Base-by-base conservation (phyloP, 148 eudicot species). In the Heliosperma pusillum region DNA sequence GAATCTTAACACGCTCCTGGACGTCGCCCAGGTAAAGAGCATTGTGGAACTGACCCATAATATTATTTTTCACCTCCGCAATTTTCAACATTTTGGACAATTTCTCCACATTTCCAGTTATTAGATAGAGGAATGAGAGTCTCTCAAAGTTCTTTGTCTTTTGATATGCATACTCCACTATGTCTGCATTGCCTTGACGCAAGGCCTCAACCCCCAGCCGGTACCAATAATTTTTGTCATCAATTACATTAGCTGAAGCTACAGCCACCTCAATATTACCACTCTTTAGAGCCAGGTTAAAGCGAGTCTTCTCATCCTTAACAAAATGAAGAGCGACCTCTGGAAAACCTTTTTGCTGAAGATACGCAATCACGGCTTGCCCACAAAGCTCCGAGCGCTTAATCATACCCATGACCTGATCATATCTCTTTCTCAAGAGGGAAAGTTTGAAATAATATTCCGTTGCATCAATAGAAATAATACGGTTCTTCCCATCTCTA, bases 241-340 rank as follows among this genome's bases (percentile, higher is more conserved):
- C 90, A 52, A 90, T 83, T 68, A 82, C 90, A 78, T 90, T 90
- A 65, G 96, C 96, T 76, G 92, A 90, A 74, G 88, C 95, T 74
- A 90, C 88, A 65, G 90, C 95, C 21, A 83, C 84, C 77, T 90
- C 85, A 25, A 90, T 90, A 80, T 88, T 88, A 15, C 95, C 91
- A 83, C 95, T 90, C 77, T 82, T 83, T 53, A 85, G 60, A n/a
- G 88, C 88, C 79, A 85, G 65, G 71, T 84, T 87, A 70, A 80
- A 90, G 16, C 90, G 85, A 69, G 88, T 85, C 73, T 86, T 80
- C 82, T 91, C 96, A 74, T 93, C 98, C 80, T 91, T 93, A 17
- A 90, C 98, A 83, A 93, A 91, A 87, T 93, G 97, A 42, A 93
- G 98, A 77, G 97, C 98, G 77, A 93, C 97, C 76, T 94, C 97